These are phyloP conservation scores for Salvia sclarea DNA, from an alignment of 305 asterid species.

Conservation along the genomic window DNA sequence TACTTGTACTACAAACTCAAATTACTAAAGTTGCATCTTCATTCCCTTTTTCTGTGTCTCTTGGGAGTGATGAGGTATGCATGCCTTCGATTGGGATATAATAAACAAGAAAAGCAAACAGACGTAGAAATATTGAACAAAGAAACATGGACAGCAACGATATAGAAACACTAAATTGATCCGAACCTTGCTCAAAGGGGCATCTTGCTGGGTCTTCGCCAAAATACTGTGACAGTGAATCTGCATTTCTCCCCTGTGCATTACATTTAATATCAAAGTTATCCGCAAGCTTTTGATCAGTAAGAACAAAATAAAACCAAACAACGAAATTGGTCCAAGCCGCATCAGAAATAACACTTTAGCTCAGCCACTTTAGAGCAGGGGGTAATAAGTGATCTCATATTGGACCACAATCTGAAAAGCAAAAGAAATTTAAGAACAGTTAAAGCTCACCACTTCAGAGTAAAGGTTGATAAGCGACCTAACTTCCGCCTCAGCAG, in stretches of 20 bases:
- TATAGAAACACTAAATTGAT: slow-evolving; percentile 1
- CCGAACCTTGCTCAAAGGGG: slow-evolving; percentile 95
- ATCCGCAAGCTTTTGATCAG: slow-evolving; percentile 19
- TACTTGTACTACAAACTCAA: slow-evolving; percentile 8
- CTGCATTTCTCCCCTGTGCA: slow-evolving; percentile 95
- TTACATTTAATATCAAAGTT: slow-evolving; percentile 30
- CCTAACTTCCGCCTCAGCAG: slow-evolving; percentile 95
- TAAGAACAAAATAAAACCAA: slow-evolving; percentile 11
- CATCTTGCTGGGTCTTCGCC: slow-evolving; percentile 99
- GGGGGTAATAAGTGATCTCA: slow-evolving; percentile 65
- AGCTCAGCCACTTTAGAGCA: slow-evolving; percentile 79
- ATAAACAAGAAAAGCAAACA: slow-evolving; percentile 1
- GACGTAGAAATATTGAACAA: neutral
- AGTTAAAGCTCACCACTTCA: slow-evolving; percentile 77
- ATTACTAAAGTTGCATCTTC: neutral
- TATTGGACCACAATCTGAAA: slow-evolving; percentile 9
- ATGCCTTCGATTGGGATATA: slow-evolving; percentile 17
- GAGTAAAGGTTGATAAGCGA: slow-evolving; percentile 81
- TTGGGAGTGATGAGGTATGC: slow-evolving; percentile 12
- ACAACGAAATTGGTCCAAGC: slow-evolving; percentile 1
- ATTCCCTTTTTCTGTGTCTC: neutral
- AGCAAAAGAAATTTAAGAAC: slow-evolving; percentile 14
- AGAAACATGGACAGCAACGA: slow-evolving; percentile 15
- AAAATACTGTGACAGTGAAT: slow-evolving; percentile 84
- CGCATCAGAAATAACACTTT: slow-evolving; percentile 8